These are phyloP conservation scores for Ilyonectria destructans DNA, from an alignment of 2,329 filamentous ascomycete species.

Conservation along the genomic window DNA sequence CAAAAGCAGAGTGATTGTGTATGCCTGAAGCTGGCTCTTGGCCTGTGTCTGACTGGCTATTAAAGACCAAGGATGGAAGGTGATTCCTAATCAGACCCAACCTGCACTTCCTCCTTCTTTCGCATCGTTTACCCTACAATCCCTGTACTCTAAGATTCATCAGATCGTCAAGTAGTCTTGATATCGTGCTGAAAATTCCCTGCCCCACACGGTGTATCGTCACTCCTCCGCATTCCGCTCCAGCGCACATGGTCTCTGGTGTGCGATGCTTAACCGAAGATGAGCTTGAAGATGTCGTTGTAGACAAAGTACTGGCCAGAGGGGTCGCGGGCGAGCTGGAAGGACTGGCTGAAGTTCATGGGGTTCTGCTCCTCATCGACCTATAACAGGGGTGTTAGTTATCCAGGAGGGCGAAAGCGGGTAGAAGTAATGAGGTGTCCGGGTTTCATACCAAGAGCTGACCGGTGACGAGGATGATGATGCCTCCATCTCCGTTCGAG, in stretches of 20 bases:
- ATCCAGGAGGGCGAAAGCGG: constrained; percentile 1
- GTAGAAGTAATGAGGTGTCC: constrained; percentile 10
- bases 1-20: constrained; percentile 14
- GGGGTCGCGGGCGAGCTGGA: constrained; percentile 84
- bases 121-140: not conserved
- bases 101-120: constrained; percentile 17
- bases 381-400: constrained; percentile 61
- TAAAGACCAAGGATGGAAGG: constrained; percentile 17
- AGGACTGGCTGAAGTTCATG: constrained; percentile 92
- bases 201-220: constrained; percentile 35
- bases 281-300: constrained; percentile 96
- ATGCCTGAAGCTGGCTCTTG: constrained; percentile 21
- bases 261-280: constrained; percentile 72
- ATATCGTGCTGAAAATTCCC: constrained; percentile 24
- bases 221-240: constrained; percentile 7
- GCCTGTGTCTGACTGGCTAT: constrained; percentile 10
- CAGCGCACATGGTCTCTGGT: not conserved
- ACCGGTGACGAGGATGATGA: constrained; percentile 92
- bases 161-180: constrained; percentile 41
- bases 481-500: constrained; percentile 73
- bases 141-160: constrained; percentile 43
- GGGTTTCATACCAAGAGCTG: constrained; percentile 80
- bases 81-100: constrained; percentile 28
- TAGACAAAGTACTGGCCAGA: constrained; percentile 85
- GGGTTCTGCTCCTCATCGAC: constrained; percentile 89